Base-by-base conservation (phyloP, 1,284 basidiomycete genomes). In the Fomes fomentarius region DNA sequence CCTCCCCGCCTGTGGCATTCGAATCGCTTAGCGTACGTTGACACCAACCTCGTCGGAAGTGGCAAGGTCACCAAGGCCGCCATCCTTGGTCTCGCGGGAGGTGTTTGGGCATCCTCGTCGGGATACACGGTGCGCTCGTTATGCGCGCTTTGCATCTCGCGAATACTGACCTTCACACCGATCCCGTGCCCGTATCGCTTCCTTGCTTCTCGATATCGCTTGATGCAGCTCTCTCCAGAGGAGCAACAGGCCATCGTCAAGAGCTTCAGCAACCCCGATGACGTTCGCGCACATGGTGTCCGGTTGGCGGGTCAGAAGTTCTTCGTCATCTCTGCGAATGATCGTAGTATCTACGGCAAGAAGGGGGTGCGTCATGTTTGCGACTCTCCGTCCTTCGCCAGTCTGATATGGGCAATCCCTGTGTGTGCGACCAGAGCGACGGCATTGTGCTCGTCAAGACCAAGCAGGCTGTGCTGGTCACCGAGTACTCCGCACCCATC, bases 401-500 rank as follows among this genome's bases (percentile, higher is more conserved):
- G n/a, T n/a, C n/a, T n/a, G n/a, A n/a, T n/a, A n/a, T n/a, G n/a
- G n/a, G n/a, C n/a, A n/a, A n/a, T n/a, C n/a, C n/a, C n/a, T n/a
- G n/a, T n/a, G n/a, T n/a, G n/a, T n/a, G n/a, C 38, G 21, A 7
- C 22, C 68, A 96, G 94, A 83, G 81, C 25, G 85, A 93, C 70
- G 96, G 96, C 1, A 82, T 82, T 54, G 76, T 94, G 57, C 69
- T 96, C 59, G 89, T 94, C 55, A 93, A 94, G 80, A 98, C 95
- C 24, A 91, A 82, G 63, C 92, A 94, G 69, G 94, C 93, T 4
- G 79, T 97, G 58, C 80, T 98, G 54, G 85, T 98, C 22, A 83
- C 87, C 12, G 86, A 89, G 66, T 98, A 98, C 74, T 61, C 64
- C 0, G 77, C 82, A 24, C 93, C 93, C 0, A 68, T 74, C 24